phyloP scores from a whole-genome alignment of 306 rosid genomes.

The Abrus precatorius region DNA sequence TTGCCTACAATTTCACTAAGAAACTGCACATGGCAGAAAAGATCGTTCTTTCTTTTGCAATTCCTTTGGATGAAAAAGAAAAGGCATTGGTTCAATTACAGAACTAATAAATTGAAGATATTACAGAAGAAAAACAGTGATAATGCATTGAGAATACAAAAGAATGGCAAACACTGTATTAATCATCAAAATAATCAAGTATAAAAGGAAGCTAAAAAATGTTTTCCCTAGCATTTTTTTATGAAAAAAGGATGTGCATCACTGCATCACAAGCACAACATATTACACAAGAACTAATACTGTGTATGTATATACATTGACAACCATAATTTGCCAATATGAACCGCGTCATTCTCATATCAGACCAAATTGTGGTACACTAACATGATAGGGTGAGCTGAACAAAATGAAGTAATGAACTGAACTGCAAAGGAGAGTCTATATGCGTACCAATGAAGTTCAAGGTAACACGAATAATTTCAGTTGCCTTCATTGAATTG shows the following conservation, averaged over 20 bases:
- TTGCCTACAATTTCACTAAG: constrained; percentile 33
- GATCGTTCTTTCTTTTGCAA: not conserved
- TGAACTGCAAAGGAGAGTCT: constrained; percentile 22
- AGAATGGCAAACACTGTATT: not conserved
- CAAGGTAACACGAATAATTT: constrained; percentile 73
- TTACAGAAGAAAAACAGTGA: constrained; percentile 2
- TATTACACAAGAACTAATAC: constrained; percentile 4
- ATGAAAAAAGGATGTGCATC: not conserved
- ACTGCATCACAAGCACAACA: not conserved
- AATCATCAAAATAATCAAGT: constrained; percentile 25
- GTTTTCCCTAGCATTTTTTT: constrained; percentile 3
- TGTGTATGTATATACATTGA: not conserved
- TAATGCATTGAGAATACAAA: constrained; percentile 26
- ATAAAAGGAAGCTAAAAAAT: not conserved
- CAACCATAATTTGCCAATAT: constrained; percentile 14
- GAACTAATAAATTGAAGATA: constrained; percentile 2
- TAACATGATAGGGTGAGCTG: constrained; percentile 16
- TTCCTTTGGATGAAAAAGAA: constrained; percentile 15
- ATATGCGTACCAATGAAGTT: constrained; percentile 75
- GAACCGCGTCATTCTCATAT: constrained; percentile 38
- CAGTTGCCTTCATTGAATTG: constrained; percentile 72
- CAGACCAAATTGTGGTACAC: constrained; percentile 22
- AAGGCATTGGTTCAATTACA: not conserved
- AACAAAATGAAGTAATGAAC: constrained; percentile 5
- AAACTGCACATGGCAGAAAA: constrained; percentile 14